Base-by-base conservation (phyloP, 2,329 filamentous ascomycete species). In the Aureobasidium vineae region DNA sequence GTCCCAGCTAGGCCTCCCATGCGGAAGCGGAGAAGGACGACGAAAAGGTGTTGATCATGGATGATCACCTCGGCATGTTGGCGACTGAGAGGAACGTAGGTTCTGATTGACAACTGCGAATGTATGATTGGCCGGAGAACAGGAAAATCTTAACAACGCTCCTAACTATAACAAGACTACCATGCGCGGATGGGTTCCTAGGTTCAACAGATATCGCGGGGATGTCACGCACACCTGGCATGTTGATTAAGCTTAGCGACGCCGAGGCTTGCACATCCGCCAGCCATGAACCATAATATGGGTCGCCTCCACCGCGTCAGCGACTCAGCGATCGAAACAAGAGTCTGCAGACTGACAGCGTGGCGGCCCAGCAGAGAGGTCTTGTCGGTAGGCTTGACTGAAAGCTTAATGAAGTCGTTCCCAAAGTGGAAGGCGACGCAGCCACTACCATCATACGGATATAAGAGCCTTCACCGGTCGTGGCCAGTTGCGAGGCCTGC, bases 61-160 rank as follows among this genome's bases (percentile, higher is more conserved):
- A 65, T 15, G 41, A 56, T 65, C 56, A 59, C 40, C 61, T 65
- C 61, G 61, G 61, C 21, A 47, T 26, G 28, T 19, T 26, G n/a
- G 26, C 36, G 33, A 47, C 41, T 31, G 10, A n/a, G 50, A 65
- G 49, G 61, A 21, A 65, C 49, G 10, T 49, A 36, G 40, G 26
- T 7, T 49, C 26, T 2, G 11, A 45, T 47, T 65, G 40, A 13
- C 43, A 65, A 65, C 45, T 21, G 50, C 26, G n/a, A 45, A 36
- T 1, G 15, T 15, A 54, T 53, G 60, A 63, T 63, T 63, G 60
- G 60, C 11, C 5, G n/a, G 26, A 28, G n/a, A 15, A 38, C 11
- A 15, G 2, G 31, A 40, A 50, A 21, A 38, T 49, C 28, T 21
- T 28, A 16, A 36, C 15, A n/a, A 50, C 10, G 13, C 31, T 21